Conservation (phyloP, 148 eudicot species). For the Amaranthus hypochondriacus region DNA sequence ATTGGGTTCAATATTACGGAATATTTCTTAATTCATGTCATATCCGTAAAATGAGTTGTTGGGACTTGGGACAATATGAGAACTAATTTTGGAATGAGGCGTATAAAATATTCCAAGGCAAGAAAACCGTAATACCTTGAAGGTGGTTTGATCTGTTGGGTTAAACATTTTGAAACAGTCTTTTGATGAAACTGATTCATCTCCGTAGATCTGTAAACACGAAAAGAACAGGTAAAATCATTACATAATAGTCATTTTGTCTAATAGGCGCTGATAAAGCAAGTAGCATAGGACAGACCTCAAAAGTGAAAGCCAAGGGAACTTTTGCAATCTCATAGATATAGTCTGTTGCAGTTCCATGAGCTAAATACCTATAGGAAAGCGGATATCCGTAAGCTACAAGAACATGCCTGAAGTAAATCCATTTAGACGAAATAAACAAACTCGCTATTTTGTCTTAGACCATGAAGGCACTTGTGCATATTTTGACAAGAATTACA, state of each 20-base stretch:
- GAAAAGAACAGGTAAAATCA: neutral
- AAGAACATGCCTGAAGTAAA: neutral
- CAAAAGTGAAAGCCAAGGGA: conserved; percentile 97
- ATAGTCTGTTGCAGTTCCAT: conserved; percentile 95
- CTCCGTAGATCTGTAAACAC: conserved; percentile 76
- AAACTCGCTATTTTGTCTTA: neutral
- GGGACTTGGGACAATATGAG: no score
- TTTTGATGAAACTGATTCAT: conserved; percentile 61
- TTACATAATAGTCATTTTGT: neutral
- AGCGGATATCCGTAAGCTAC: conserved; percentile 1
- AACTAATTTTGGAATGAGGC: no score
- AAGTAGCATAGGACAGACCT: conserved; percentile 46
- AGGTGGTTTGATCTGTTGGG: conserved; percentile 67
- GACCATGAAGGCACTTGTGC: neutral
- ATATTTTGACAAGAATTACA: neutral
- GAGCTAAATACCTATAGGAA: conserved; percentile 75
- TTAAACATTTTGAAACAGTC: conserved; percentile 98
- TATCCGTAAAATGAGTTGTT: no score
- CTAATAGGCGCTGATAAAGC: neutral
- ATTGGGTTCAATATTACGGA: no score
- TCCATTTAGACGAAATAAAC: neutral
- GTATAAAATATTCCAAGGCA: neutral
- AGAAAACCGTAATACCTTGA: conserved; percentile 41
- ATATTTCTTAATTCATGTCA: no score
- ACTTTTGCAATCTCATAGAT: conserved; percentile 87